phyloP scores from a whole-genome alignment of 371 early-diverging fungal genomes.

The Conidiobolus incongruus region DNA sequence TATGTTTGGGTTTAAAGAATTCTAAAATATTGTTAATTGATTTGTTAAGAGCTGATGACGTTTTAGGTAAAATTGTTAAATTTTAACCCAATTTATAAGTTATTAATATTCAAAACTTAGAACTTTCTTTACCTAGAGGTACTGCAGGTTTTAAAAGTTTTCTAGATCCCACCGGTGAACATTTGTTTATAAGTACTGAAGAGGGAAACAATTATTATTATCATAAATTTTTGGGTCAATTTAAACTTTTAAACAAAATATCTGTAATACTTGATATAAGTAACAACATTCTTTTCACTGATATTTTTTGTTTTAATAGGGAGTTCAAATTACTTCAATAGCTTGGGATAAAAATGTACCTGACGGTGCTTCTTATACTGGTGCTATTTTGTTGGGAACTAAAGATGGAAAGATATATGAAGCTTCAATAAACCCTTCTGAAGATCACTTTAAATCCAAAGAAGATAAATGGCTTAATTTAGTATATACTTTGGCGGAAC shows the following conservation, averaged over 20 bases:
- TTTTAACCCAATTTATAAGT: not conserved
- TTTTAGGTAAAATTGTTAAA: constrained; percentile 21
- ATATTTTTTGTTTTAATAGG: constrained; percentile 16
- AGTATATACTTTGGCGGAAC: constrained; percentile 18
- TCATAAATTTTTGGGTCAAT: constrained; percentile 49
- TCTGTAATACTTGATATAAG: constrained; percentile 14
- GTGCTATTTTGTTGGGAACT: constrained; percentile 62
- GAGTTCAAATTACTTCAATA: constrained; percentile 52
- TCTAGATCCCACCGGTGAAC: constrained; percentile 70
- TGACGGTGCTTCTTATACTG: constrained; percentile 15
- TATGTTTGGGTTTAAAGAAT: constrained; percentile 42
- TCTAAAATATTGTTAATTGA: constrained; percentile 48
- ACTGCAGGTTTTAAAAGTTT: constrained; percentile 43
- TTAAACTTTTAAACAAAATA: constrained; percentile 35
- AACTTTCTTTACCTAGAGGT: constrained; percentile 33
- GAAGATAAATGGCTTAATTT: constrained; percentile 47
- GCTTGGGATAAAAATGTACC: constrained; percentile 63
- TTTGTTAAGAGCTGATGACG: constrained; percentile 37
- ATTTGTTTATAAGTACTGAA: constrained; percentile 59
- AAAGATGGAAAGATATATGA: constrained; percentile 65
- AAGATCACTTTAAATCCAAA: constrained; percentile 56
- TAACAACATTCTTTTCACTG: constrained; percentile 1
- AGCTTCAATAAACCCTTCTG: constrained; percentile 56
- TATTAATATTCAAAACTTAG: constrained; percentile 30
- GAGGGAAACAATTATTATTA: constrained; percentile 75